phyloP scores from a whole-genome alignment of 2,329 filamentous ascomycete species.

The Magnaporthiopsis incrustans region DNA sequence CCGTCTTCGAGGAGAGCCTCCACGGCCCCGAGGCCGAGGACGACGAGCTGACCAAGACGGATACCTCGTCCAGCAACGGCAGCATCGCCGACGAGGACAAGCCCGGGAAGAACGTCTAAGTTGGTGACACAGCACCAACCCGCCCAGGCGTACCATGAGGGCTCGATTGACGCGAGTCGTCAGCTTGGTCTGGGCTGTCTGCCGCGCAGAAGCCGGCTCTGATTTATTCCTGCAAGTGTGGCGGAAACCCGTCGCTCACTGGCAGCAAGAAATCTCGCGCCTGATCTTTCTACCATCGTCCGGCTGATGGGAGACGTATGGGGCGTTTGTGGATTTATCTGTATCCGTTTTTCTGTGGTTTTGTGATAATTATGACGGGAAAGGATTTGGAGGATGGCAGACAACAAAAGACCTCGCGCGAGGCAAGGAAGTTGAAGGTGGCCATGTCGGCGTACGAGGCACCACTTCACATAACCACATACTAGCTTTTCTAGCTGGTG shows the following conservation, averaged over 20 bases:
- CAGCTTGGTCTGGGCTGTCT: not conserved
- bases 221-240: no score
- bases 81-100: slow-evolving; percentile 47
- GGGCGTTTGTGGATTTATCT: not conserved
- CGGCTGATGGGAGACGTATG: not conserved
- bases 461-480: not conserved
- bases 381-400: slow-evolving; percentile 1
- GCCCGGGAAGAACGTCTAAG: slow-evolving; percentile 18
- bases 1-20: slow-evolving; percentile 81
- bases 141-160: not conserved
- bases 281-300: not conserved
- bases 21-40: slow-evolving; percentile 59
- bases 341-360: not conserved
- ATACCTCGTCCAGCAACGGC: slow-evolving; percentile 51
- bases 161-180: not conserved
- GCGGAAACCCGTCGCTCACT: no score
- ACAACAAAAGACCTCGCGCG: not conserved
- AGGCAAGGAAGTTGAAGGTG: not conserved
- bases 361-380: slow-evolving; percentile 2
- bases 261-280: not conserved
- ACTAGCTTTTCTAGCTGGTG: not conserved
- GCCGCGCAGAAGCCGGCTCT: not conserved
- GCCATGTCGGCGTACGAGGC: not conserved
- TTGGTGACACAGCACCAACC: not conserved
- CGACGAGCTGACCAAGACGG: slow-evolving; percentile 50